Percentiles rank a stretch among this genome's conserved stretches.
Evolutionary conservation across 2,329 filamentous ascomycete species (phyloP).

Genomic region (Trichoderma arundinaceum): DNA sequence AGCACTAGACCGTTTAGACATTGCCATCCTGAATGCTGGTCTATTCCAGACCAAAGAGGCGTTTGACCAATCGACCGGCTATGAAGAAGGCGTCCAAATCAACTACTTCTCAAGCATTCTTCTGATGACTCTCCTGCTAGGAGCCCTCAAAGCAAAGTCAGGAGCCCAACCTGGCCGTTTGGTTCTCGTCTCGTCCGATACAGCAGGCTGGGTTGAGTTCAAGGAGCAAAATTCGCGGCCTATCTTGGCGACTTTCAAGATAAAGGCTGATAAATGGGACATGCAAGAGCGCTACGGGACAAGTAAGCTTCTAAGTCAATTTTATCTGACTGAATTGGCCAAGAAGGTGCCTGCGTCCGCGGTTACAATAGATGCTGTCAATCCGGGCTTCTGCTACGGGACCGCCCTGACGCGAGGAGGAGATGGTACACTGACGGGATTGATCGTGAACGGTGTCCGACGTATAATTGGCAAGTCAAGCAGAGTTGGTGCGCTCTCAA

Average conservation of each 20-base stretch:
- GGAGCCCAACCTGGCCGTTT: background rate
- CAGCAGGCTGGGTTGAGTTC: conserved; percentile 3
- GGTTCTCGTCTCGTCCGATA: conserved; percentile 13
- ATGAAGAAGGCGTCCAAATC: conserved; percentile 11
- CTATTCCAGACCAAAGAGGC: conserved; percentile 5
- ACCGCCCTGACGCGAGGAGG: background rate
- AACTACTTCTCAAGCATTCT: conserved; percentile 22
- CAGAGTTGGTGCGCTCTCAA: background rate
- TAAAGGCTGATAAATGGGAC: background rate
- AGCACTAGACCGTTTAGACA: conserved; percentile 8
- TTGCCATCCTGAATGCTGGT: conserved; percentile 17
- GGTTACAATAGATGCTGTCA: background rate
- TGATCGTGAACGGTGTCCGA: conserved; percentile 6
- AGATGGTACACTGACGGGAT: conserved; percentile 4
- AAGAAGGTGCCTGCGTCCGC: background rate
- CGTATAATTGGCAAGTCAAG: conserved; percentile 4
- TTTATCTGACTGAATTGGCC: background rate
- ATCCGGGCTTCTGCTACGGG: conserved; percentile 23
- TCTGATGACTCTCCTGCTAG: background rate
- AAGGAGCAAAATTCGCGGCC: conserved; percentile 8
- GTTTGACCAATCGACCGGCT: background rate
- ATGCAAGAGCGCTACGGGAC: conserved; percentile 17
- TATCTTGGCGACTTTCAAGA: conserved; percentile 4
- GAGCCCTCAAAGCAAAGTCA: background rate
- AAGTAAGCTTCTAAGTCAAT: conserved; percentile 18